Conservation (phyloP, 2,329 filamentous ascomycete genomes). For the Colletotrichum godetiae region DNA sequence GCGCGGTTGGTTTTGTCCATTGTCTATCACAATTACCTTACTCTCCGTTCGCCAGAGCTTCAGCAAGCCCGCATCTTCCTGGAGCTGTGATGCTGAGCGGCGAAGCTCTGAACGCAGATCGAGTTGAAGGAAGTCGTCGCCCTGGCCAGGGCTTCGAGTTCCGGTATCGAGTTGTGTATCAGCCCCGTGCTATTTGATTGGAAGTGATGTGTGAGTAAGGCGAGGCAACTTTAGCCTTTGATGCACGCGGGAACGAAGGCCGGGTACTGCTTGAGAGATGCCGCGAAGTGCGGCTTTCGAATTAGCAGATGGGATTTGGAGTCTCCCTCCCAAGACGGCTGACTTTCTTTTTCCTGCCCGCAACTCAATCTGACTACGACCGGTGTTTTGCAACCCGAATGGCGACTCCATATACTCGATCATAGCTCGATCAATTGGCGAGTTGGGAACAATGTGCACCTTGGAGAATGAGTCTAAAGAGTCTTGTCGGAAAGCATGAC, state of each 20-base stretch:
- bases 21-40: conserved; percentile 12
- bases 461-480: background rate
- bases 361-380: background rate
- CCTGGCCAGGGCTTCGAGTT: conserved; percentile 22
- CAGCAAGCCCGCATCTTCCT: background rate
- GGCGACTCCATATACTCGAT: background rate
- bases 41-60: background rate
- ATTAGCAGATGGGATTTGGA: background rate
- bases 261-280: background rate
- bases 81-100: conserved; percentile 15
- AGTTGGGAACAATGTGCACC: background rate
- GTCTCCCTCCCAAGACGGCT: background rate
- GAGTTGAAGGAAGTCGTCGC: conserved; percentile 1
- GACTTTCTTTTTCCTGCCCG: background rate
- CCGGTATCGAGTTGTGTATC: background rate
- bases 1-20: background rate
- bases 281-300: background rate
- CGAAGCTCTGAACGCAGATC: conserved; percentile 17
- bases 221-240: background rate
- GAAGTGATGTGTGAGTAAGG: background rate
- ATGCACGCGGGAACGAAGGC: background rate
- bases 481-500: background rate
- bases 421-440: background rate
- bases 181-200: conserved; percentile 1
- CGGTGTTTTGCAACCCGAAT: background rate